Conservation (phyloP, 202 grass and related monocot species). For the Panicum hallii region DNA sequence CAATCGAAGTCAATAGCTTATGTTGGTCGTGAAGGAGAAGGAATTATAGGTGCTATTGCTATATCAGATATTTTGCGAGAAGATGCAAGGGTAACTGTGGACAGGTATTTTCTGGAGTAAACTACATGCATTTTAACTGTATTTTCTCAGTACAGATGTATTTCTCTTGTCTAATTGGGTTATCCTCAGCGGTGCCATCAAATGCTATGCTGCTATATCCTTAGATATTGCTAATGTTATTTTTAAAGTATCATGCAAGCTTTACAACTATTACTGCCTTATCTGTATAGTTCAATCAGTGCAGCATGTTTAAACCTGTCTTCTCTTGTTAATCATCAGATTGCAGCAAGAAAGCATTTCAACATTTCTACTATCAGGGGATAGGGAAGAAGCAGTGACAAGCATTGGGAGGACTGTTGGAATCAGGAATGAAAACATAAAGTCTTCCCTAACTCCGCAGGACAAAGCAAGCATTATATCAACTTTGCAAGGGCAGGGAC, state of each 20-base stretch:
- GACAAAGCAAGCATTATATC: constrained; percentile 89
- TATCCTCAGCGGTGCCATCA: constrained; percentile 11
- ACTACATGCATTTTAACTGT: constrained; percentile 26
- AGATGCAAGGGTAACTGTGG: constrained; percentile 77
- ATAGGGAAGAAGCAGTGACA: constrained; percentile 86
- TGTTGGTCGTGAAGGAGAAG: constrained; percentile 85
- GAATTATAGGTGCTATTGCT: constrained; percentile 87
- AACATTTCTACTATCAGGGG: constrained; percentile 74
- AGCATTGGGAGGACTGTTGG: constrained; percentile 81
- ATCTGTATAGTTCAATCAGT: constrained; percentile 30
- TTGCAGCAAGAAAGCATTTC: constrained; percentile 71
- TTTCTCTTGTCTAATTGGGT: constrained; percentile 34
- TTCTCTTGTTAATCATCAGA: constrained; percentile 51
- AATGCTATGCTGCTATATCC: constrained; percentile 11
- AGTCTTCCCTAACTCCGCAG: constrained; percentile 73
- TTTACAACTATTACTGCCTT: constrained; percentile 18
- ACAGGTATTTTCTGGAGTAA: constrained; percentile 61
- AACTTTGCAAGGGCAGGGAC: constrained; percentile 72
- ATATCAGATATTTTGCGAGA: constrained; percentile 89
- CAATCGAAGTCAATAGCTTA: constrained; percentile 88
- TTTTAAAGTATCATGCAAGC: constrained; percentile 38
- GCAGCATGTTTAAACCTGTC: constrained; percentile 13
- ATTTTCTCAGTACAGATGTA: constrained; percentile 13
- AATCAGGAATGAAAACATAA: constrained; percentile 64
- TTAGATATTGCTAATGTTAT: constrained; percentile 32